Evolutionary conservation across 140 eudicot species (phyloP).

Genomic region (Senecio squalidus): DNA sequence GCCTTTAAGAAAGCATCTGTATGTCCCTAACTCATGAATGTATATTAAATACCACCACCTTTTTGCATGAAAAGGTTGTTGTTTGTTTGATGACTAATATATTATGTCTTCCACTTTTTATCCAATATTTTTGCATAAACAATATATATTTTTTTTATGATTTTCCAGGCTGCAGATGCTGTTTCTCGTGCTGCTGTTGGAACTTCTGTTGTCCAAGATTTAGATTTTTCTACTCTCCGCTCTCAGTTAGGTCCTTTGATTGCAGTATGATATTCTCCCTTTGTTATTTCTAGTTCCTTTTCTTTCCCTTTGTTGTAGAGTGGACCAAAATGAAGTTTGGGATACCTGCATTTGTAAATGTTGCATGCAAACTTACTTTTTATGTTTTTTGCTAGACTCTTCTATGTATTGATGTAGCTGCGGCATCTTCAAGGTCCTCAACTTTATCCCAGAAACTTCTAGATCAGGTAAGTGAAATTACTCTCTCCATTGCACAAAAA

Average conservation of each 20-base stretch:
- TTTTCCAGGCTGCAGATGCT: constrained; percentile 84
- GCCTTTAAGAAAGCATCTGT: constrained; percentile 92
- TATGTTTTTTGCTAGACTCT: constrained; percentile 52
- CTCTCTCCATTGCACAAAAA: constrained; percentile 7
- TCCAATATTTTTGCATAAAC: not conserved
- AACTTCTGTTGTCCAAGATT: constrained; percentile 64
- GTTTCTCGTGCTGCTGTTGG: constrained; percentile 96
- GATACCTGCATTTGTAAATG: constrained; percentile 10
- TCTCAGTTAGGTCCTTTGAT: constrained; percentile 85
- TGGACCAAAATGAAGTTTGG: constrained; percentile 8
- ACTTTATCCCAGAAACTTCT: constrained; percentile 76
- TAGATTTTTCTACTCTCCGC: constrained; percentile 73
- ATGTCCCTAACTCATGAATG: constrained; percentile 37
- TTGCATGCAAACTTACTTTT: constrained; percentile 19
- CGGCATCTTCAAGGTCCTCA: constrained; percentile 65
- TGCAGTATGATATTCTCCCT: constrained; percentile 53
- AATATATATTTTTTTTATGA: not conserved
- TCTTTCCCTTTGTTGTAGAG: not conserved
- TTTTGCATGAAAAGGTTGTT: not conserved
- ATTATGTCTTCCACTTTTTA: not conserved
- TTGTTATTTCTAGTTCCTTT: constrained; percentile 12
- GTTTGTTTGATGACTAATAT: not conserved
- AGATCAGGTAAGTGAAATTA: constrained; percentile 57
- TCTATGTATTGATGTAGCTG: constrained; percentile 91
- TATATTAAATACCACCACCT: not conserved